Percentiles rank a stretch among this genome's conserved stretches.
phyloP scores from a whole-genome alignment of 352 stramenopile genomes.

The Globisporangium nodosum region DNA sequence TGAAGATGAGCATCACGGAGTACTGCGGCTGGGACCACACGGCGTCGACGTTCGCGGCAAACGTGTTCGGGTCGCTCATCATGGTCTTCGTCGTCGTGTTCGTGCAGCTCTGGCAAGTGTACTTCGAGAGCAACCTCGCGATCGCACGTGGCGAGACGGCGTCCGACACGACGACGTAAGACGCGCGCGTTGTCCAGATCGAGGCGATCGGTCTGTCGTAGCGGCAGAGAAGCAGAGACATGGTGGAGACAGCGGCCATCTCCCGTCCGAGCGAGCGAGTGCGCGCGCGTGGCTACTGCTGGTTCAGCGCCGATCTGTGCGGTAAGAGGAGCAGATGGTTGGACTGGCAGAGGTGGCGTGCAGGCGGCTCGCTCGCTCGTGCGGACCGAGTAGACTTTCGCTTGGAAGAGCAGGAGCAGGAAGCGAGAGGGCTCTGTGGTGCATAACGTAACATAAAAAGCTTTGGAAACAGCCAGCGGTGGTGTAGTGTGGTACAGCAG shows the following conservation, averaged over 20 bases:
- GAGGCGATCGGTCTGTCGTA: neutral
- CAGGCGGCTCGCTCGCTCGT: neutral
- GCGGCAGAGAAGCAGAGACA: neutral
- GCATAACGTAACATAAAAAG: slow-evolving; percentile 1
- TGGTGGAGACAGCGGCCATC: neutral
- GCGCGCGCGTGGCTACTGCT: neutral
- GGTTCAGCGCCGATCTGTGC: neutral
- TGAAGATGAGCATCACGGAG: slow-evolving; percentile 89
- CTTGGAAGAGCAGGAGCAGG: neutral
- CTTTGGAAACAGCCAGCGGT: slow-evolving; percentile 23
- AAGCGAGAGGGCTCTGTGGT: slow-evolving; percentile 1
- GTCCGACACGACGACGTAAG: slow-evolving; percentile 4
- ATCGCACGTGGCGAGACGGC: slow-evolving; percentile 39
- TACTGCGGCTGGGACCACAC: slow-evolving; percentile 89
- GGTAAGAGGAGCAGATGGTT: neutral
- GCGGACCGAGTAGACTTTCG: slow-evolving; percentile 2
- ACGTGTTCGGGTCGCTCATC: slow-evolving; percentile 79
- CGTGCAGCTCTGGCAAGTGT: slow-evolving; percentile 86
- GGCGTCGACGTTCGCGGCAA: slow-evolving; percentile 71
- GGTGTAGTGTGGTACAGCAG: too few species aligned
- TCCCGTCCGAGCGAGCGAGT: neutral
- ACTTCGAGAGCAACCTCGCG: slow-evolving; percentile 68
- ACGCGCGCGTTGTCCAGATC: neutral
- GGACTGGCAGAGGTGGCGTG: neutral
- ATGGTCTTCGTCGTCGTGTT: slow-evolving; percentile 84